Conservation (phyloP, 805 yeast genomes). For the Cyberlindnera mycetangii region DNA sequence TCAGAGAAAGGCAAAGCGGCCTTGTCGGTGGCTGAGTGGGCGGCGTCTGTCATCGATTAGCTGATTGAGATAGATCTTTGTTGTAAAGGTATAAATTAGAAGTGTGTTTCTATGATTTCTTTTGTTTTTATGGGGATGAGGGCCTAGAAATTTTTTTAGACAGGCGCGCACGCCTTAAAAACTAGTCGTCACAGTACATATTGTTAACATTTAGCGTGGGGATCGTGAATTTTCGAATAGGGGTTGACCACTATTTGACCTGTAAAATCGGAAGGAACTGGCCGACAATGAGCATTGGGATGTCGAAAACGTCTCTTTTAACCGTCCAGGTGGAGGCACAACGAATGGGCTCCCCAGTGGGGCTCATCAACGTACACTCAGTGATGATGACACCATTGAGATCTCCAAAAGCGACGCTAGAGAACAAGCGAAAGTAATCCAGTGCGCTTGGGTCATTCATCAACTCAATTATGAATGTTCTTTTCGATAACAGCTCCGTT, state of each 20-base stretch:
- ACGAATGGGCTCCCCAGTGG: conserved; percentile 41
- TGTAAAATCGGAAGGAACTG: conserved; percentile 68
- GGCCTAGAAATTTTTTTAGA: conserved; percentile 5
- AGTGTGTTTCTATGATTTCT: not conserved
- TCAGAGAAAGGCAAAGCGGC: conserved; percentile 64
- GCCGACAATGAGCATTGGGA: conserved; percentile 81
- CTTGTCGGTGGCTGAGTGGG: conserved; percentile 64
- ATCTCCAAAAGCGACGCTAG: conserved; percentile 49
- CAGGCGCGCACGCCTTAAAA: no score
- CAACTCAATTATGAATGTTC: conserved; percentile 72
- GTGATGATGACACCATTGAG: conserved; percentile 38
- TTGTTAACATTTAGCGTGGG: not conserved
- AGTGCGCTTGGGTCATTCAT: conserved; percentile 79
- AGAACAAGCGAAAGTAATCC: conserved; percentile 68
- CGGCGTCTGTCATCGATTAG: conserved; percentile 17
- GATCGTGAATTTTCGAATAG: not conserved
- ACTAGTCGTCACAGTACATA: no score
- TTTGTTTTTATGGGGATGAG: conserved; percentile 1
- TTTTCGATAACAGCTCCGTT: conserved; percentile 52
- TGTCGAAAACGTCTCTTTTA: conserved; percentile 76
- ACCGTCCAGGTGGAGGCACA: conserved; percentile 86
- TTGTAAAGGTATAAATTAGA: not conserved
- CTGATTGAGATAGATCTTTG: not conserved
- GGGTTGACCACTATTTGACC: conserved; percentile 15
- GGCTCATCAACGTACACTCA: conserved; percentile 37